Base-by-base conservation (phyloP, 2,329 filamentous ascomycete genomes). In the Sphaerulina populicola region DNA sequence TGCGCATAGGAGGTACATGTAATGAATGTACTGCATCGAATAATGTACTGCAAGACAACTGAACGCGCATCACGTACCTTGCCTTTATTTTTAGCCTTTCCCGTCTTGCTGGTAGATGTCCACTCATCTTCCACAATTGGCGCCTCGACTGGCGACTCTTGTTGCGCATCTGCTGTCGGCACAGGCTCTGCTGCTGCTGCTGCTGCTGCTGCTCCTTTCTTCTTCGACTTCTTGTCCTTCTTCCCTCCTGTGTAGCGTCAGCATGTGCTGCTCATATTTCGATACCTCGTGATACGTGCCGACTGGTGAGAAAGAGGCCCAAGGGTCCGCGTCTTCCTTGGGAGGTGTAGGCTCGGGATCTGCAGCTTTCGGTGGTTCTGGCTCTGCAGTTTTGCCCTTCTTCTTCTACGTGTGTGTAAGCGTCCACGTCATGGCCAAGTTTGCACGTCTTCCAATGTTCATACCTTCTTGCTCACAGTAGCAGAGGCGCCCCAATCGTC, bases 381-480 rank as follows among this genome's bases (percentile, higher is more conserved):
- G 53, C 30, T 55, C 50, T 4, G 40, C 54, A 14, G 27, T 49
- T 35, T 42, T 49, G 44, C 52, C 62, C 49, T 61, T 60, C 51
- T 52, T 62, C 55, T 55, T 54, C 31, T 35, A n/a, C 12, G 31
- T 10, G 8, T 11, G 31, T 35, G 31, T 35, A 35, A 35, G 31
- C 12, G 12, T 35, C 4, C 31, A 35, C 8, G 10, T 11, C 12
- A n/a, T 35, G 6, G 23, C 23, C 23, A 27, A 7, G 6, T 7
- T 27, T 6, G 4, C 23, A 27, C 23, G 23, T 27, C n/a, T 15
- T 18, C 18, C 4, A 3, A 18, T 18, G 4, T 18, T 18, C 18
- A 18, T 18, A 61, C 71, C 56, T 73, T 74, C 60, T 72, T 75
- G 35, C 46, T 39, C n/a, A 43, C 39, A 47, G 70, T 63, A 35